Base-by-base conservation (phyloP, 2,329 filamentous ascomycete genomes). In the Aspergillus vadensis region DNA sequence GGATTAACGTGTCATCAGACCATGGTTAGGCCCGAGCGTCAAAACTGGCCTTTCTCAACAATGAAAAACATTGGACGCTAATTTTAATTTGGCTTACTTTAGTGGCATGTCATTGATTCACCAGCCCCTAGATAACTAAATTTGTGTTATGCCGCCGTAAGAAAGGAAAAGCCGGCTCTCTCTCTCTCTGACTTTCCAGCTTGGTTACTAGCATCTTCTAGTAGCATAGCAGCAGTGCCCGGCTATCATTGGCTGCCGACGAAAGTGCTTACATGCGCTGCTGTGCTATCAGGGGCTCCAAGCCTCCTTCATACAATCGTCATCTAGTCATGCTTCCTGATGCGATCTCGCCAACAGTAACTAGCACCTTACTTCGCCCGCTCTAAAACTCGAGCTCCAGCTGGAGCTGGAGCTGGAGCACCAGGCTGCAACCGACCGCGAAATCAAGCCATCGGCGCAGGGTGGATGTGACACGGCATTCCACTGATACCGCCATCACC, bases 81-180 rank as follows among this genome's bases (percentile, higher is more conserved):
- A 63, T 59, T 49, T 30, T 5, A 39, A 60, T 62, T 66, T 65
- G 64, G 63, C 65, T 63, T 62, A 58, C 61, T 60, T 62, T 65
- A 67, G 65, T 59, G 63, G 56, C 65, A 66, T 66, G 65, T 65
- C 47, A 50, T 14, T 27, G 12, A 50, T 50, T 50, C 65, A 63
- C 57, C 58, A 63, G 60, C 60, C 60, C 63, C 64, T 62, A 61
- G 32, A 36, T 36, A 36, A 36, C 32, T 36, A 14, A 36, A 36
- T 5, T 36, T 36, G 32, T 36, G 55, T 62, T 63, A 49, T 53
- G 54, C 47, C 61, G 51, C 49, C 57, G 58, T 61, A 50, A 41
- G 51, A 55, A 52, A 41, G 47, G 47, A 50, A 36, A 36, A 59
- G 53, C 57, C 57, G 62, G 47, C 58, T 6, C 12, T 36, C 10